phyloP scores from a whole-genome alignment of 805 yeast genomes.

The Metschnikowia rubicola region DNA sequence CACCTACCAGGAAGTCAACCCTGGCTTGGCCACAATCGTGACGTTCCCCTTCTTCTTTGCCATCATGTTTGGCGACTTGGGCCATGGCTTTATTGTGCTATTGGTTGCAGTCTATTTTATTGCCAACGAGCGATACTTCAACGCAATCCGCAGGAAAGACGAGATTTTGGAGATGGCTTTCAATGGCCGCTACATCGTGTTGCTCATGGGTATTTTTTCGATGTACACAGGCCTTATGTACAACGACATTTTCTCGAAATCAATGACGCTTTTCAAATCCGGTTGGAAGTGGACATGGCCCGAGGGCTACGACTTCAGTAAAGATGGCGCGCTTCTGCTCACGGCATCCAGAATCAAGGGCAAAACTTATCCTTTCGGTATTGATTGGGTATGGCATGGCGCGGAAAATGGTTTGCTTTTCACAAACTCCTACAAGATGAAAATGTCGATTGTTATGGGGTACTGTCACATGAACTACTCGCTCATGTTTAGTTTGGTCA shows the following conservation, averaged over 20 bases:
- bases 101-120: slow-evolving; percentile 56
- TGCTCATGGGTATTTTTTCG: slow-evolving; percentile 69
- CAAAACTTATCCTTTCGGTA: slow-evolving; percentile 59
- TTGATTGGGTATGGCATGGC: slow-evolving; percentile 80
- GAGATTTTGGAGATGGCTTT: slow-evolving; percentile 79
- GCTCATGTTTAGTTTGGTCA: slow-evolving; percentile 62
- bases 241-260: slow-evolving; percentile 68
- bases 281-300: slow-evolving; percentile 65
- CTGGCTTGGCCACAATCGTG: slow-evolving; percentile 69
- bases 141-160: slow-evolving; percentile 54
- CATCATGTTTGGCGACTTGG: slow-evolving; percentile 79
- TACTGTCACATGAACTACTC: slow-evolving; percentile 74
- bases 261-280: slow-evolving; percentile 62
- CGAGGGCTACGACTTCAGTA: slow-evolving; percentile 37
- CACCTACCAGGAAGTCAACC: slow-evolving; percentile 70
- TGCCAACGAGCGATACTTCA: slow-evolving; percentile 50
- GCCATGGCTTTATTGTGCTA: slow-evolving; percentile 66
- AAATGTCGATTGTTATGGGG: slow-evolving; percentile 71
- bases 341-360: slow-evolving; percentile 40
- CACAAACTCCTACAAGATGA: slow-evolving; percentile 75
- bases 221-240: slow-evolving; percentile 72
- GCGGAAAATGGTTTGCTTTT: slow-evolving; percentile 67
- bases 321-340: slow-evolving; percentile 31
- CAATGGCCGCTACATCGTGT: slow-evolving; percentile 63
- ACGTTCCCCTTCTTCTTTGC: slow-evolving; percentile 84